Percentiles rank a stretch among this genome's conserved stretches.
Evolutionary conservation across 305 asterid species (phyloP).

Genomic region (Solanum aculeatissimum): DNA sequence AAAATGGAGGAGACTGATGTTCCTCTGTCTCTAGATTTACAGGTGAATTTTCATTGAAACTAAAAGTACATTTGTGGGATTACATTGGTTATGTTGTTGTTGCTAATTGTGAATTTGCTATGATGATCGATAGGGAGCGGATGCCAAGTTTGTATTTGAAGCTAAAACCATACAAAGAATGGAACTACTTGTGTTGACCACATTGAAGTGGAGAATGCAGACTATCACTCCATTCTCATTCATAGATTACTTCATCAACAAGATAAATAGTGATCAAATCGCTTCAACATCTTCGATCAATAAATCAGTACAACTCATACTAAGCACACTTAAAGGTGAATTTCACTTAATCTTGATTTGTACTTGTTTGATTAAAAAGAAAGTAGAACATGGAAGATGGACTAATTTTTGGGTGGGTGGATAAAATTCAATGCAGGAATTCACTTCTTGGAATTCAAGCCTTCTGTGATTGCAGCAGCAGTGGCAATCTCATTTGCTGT

Average conservation of each 20-base stretch:
- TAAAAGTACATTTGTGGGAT: neutral
- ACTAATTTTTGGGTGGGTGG: conserved; percentile 8
- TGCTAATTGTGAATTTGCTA: neutral
- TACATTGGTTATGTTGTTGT: neutral
- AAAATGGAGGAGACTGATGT: conserved; percentile 69
- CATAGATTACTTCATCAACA: conserved; percentile 48
- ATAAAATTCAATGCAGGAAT: conserved; percentile 57
- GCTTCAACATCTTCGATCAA: conserved; percentile 15
- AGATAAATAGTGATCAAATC: conserved; percentile 21
- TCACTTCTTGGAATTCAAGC: conserved; percentile 74
- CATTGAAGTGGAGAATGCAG: conserved; percentile 59
- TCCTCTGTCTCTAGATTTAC: conserved; percentile 45
- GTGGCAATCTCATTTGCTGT: conserved; percentile 42
- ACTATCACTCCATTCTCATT: conserved; percentile 57
- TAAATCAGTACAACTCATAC: conserved; percentile 40
- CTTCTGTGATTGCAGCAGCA: conserved; percentile 80
- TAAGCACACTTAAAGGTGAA: conserved; percentile 46
- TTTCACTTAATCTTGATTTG: neutral
- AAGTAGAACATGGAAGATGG: neutral
- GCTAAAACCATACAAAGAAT: conserved; percentile 51
- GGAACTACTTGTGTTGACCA: conserved; percentile 57
- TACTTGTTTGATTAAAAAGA: neutral
- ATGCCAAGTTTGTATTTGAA: conserved; percentile 32
- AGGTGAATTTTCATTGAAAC: conserved; percentile 29
- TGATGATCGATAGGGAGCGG: conserved; percentile 29